Evolutionary conservation across 495 filamentous ascomycete genomes (phyloP), one percentile per base, ranked within the genome.

Genomic region (Penicillium cinerascens): DNA sequence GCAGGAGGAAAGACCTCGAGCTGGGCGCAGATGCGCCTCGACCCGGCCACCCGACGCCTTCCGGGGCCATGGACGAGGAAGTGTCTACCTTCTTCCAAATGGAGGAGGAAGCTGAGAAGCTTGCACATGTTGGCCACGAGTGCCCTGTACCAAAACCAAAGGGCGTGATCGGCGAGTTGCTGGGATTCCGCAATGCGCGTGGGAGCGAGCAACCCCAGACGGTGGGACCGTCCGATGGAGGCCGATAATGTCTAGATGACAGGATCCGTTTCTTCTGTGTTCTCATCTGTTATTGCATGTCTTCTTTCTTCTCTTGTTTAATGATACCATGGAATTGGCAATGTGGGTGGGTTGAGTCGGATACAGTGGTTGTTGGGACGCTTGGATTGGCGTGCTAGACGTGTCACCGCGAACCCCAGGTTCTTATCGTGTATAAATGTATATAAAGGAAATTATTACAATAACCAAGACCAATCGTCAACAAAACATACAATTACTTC

Each of bases 81-180:
- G 63, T 74, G 42, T 59, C 77, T 9, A 69, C 71, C 1, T 78
- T 78, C 58, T 61, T 73, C 22, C 69, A 73, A 46, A 61, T 75
- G 59, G 72, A 76, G 64, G 70, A 70, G 56, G 74, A 77, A 60
- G 66, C 71, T 44, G 64, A 73, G 55, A 64, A 61, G 37, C 17
- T 72, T 36, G 58, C 63, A 13, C 62, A 70, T 9, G 43, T 65
- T 13, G 56, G 63, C 7, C 58, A 60, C 21, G 75, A 91, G 65
- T 96, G 91, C 60, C 91, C 90, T 0, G 85, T 96, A 2, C 91
- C 91, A 4, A 95, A 95, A 61, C 91, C 90, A 1, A 74, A 79
- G 16, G 90, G 88, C 9, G 66, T 89, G 11, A 68, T 93, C 46
- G 88, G 88, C 18, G 79, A 87, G 63, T 60, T 92, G 36, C 69